Conservation (phyloP, 495 filamentous ascomycete species). For the Geopyxis carbonaria region DNA sequence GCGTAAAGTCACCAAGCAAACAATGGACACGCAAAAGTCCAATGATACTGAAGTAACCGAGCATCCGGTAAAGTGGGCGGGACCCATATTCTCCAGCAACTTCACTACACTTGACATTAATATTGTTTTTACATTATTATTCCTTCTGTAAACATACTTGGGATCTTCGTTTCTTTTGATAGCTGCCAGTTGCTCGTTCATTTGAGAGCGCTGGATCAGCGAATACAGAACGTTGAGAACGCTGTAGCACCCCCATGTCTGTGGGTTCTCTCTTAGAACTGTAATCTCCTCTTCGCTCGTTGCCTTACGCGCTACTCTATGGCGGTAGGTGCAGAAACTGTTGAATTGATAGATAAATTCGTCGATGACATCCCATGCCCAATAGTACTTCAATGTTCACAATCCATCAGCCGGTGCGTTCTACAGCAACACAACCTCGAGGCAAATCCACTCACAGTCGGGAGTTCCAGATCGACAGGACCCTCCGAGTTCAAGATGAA, state of each 20-base stretch:
- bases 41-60: constrained; percentile 98
- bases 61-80: constrained; percentile 87
- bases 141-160: constrained; percentile 12
- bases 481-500: constrained; percentile 98
- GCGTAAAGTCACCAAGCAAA: constrained; percentile 90
- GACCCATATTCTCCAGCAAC: constrained; percentile 90
- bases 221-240: constrained; percentile 99
- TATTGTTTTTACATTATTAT: neutral
- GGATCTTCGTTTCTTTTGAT: constrained; percentile 89
- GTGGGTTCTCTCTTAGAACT: constrained; percentile 85
- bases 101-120: no score
- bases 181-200: constrained; percentile 86
- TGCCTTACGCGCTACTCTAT: constrained; percentile 69
- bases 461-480: constrained; percentile 87
- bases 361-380: constrained; percentile 99
- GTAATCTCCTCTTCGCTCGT: constrained; percentile 77
- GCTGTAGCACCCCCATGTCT: constrained; percentile 99
- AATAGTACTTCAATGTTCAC: constrained; percentile 65
- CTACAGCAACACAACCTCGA: no score
- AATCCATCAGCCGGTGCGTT: constrained; percentile 7
- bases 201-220: constrained; percentile 91
- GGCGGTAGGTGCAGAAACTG: constrained; percentile 91
- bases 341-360: constrained; percentile 99
- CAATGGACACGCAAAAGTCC: constrained; percentile 91
- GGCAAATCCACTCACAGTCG: constrained; percentile 62